phyloP scores from a whole-genome alignment of 1,284 basidiomycete species.

The Macrocybe sp. region DNA sequence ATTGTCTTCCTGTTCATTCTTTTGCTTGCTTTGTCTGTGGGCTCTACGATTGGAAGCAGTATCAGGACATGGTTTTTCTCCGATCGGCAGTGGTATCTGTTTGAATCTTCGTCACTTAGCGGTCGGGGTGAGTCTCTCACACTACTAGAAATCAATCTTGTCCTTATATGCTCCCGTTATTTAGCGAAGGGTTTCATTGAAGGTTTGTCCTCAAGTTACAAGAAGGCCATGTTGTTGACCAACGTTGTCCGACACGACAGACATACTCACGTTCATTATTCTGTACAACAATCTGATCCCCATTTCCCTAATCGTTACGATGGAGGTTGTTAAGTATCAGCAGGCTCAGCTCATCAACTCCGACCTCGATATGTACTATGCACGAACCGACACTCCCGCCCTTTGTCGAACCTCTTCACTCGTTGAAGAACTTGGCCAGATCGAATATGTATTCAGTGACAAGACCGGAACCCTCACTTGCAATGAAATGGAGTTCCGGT shows the following conservation, averaged over 20 bases:
- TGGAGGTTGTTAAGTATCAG: constrained; percentile 99
- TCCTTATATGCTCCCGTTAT: constrained; percentile 6
- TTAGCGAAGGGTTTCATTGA: constrained; percentile 77
- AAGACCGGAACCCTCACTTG: constrained; percentile 97
- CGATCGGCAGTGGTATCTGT: constrained; percentile 80
- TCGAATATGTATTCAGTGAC: constrained; percentile 98
- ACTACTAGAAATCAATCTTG: neutral
- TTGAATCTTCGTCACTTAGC: constrained; percentile 48
- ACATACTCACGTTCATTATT: constrained; percentile 98
- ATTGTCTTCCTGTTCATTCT: constrained; percentile 96
- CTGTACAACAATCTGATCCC: constrained; percentile 99
- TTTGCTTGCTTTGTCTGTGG: constrained; percentile 83
- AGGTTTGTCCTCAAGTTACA: constrained; percentile 38
- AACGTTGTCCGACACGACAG: constrained; percentile 32
- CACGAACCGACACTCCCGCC: constrained; percentile 92
- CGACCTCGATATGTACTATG: constrained; percentile 96
- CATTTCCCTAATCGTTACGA: constrained; percentile 98
- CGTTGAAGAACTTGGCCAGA: constrained; percentile 98
- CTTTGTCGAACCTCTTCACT: constrained; percentile 95
- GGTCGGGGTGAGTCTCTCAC: constrained; percentile 49
- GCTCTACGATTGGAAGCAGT: constrained; percentile 89
- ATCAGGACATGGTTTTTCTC: constrained; percentile 89
- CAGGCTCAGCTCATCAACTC: constrained; percentile 97
- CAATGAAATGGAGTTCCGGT: constrained; percentile 98
- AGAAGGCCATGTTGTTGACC: neutral